Evolutionary conservation across 1,139 yeast genomes (phyloP).

Genomic region (Diutina siamensis): DNA sequence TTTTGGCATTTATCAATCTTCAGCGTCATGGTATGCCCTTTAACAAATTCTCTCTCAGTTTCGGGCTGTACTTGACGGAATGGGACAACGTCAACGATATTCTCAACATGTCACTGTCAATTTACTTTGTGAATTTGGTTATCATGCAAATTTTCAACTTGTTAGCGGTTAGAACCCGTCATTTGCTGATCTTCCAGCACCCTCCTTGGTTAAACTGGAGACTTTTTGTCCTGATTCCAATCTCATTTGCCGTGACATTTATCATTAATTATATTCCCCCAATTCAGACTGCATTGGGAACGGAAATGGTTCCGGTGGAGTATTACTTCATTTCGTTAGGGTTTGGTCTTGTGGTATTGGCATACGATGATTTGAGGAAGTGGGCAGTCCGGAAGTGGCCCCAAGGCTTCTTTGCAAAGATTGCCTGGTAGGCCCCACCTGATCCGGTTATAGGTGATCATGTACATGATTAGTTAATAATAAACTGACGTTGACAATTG

Average conservation of each 20-base stretch:
- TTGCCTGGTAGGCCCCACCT: conserved; percentile 37
- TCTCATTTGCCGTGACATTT: conserved; percentile 32
- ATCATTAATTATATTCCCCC: conserved; percentile 36
- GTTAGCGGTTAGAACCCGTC: conserved; percentile 34
- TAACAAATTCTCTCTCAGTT: conserved; percentile 23
- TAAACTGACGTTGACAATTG: too few species aligned
- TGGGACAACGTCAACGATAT: conserved; percentile 15
- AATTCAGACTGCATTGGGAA: conserved; percentile 25
- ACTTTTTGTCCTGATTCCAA: conserved; percentile 24
- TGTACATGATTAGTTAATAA: too few species aligned
- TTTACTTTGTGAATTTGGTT: conserved; percentile 39
- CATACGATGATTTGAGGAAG: conserved; percentile 35
- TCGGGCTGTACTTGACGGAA: conserved; percentile 19
- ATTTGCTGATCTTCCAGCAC: conserved; percentile 31
- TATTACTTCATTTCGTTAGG: conserved; percentile 38
- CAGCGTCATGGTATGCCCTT: conserved; percentile 28
- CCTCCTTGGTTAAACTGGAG: conserved; percentile 20
- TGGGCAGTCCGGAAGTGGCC: conserved; percentile 26
- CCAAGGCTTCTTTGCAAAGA: conserved; percentile 22
- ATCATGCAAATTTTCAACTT: conserved; percentile 39
- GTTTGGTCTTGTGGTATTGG: conserved; percentile 28
- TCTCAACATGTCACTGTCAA: conserved; percentile 29
- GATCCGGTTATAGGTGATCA: too few species aligned
- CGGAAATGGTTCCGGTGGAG: conserved; percentile 34
- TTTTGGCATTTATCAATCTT: conserved; percentile 31